Base-by-base conservation (phyloP, 1,139 yeast genomes). In the Entelexis sorbosivorans region DNA sequence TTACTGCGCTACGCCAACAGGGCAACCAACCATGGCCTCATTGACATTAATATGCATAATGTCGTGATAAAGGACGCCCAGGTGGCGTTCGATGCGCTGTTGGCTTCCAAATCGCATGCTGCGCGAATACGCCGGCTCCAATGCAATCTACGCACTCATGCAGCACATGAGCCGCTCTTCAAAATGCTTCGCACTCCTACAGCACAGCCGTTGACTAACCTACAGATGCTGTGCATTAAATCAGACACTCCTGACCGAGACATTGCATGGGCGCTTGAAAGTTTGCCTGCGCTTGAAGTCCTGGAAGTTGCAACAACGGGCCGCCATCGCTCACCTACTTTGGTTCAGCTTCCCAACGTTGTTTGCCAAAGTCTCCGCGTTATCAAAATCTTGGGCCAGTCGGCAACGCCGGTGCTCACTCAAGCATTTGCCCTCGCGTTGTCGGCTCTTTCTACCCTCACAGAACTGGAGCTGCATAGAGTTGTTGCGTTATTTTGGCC, bases 401-500 rank as follows among this genome's bases (percentile, higher is more conserved):
- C 51, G 17, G 53, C 47, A 0, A 7, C 17, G 11, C 42, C 32
- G 13, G 29, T 34, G 16, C 29, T 57, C 8, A 16, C 47, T 5
- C 56, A 50, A 1, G 16, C 32, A 2, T 10, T 51, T 7, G 50
- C 48, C 0, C 1, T 42, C 5, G 49, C 46, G 31, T 26, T 58
- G 9, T 35, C 52, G 2, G 26, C 36, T 1, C 26, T 56, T 6
- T 51, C 54, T 3, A 22, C 36, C 5, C 32, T 57, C 6, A 13
- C 14, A 7, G 11, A 20, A 20, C 34, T 58, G 3, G 56, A 58
- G 14, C 20, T 58, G 49, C 60, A 57, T 38, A 44, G 58, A 1
- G 50, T 48, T n/a, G 48, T 50, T 17, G 33, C 49, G 2, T n/a
- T 16, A 13, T 39, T 52, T 19, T 56, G 54, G 56, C 59, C 60